Percentiles rank a stretch among this genome's conserved stretches.
These are phyloP conservation scores for Hippophae gyantsensis DNA, from an alignment of 306 rosid genomes.

Conservation along the genomic window DNA sequence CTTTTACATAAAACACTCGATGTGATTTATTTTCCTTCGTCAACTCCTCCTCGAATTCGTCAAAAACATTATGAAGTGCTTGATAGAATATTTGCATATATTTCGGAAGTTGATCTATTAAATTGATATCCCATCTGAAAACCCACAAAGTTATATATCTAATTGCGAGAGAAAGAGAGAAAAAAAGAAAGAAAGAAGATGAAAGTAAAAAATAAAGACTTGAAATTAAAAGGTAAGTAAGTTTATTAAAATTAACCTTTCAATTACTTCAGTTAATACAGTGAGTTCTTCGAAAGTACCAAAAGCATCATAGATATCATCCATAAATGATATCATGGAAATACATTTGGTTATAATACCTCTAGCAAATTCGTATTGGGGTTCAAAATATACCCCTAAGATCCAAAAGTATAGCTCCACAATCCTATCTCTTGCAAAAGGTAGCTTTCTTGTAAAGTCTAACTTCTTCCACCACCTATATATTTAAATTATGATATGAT, in stretches of 20 bases:
- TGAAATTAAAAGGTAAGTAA: background rate
- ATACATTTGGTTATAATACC: conserved; percentile 16
- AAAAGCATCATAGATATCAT: conserved; percentile 36
- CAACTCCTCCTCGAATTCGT: conserved; percentile 19
- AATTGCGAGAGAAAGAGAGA: too few species aligned
- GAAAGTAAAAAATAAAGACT: background rate
- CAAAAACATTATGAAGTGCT: conserved; percentile 4
- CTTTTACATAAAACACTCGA: background rate
- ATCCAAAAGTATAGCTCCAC: conserved; percentile 47
- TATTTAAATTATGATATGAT: too few species aligned
- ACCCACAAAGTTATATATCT: too few species aligned
- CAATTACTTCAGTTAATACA: conserved; percentile 28
- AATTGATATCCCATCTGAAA: conserved; percentile 25
- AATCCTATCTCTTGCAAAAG: conserved; percentile 39
- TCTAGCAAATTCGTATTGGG: conserved; percentile 21
- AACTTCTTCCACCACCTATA: conserved; percentile 53
- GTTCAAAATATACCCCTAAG: conserved; percentile 26
- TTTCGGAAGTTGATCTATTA: conserved; percentile 17
- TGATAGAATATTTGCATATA: conserved; percentile 16
- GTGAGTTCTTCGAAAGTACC: conserved; percentile 37
- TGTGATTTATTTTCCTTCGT: conserved; percentile 15
- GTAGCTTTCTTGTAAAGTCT: conserved; percentile 14
- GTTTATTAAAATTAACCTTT: conserved; percentile 14
- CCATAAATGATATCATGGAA: conserved; percentile 23
- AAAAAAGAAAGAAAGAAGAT: background rate